A percentile compares a stretch with the other conserved stretches of the same genome.
phyloP scores from a whole-genome alignment of 169 alveolate species.

The Babesia sp. region DNA sequence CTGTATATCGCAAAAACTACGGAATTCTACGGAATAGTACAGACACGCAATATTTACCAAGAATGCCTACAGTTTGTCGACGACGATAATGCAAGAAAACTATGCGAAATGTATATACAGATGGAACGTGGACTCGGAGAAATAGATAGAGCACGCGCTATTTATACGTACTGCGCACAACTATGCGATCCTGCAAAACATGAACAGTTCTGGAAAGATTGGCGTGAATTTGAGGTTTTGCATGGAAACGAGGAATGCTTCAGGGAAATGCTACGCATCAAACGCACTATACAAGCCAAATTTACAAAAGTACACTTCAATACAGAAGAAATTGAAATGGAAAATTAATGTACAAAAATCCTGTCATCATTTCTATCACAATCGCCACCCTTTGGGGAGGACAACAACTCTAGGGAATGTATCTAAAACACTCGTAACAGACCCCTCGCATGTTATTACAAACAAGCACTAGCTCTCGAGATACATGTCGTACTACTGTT shows the following conservation, averaged over 20 bases:
- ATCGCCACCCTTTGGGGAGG: too few relatives aligned
- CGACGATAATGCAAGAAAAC: constrained; percentile 77
- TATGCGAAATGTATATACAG: constrained; percentile 87
- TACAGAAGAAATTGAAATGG: constrained; percentile 47
- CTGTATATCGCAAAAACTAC: constrained; percentile 87
- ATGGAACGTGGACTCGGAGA: constrained; percentile 92
- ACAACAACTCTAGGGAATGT: too few relatives aligned
- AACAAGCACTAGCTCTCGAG: too few relatives aligned
- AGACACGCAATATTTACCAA: constrained; percentile 83
- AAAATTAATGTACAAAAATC: too few relatives aligned
- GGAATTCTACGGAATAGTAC: constrained; percentile 88
- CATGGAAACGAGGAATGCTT: constrained; percentile 92
- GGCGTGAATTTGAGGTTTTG: constrained; percentile 90
- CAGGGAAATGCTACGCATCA: constrained; percentile 85
- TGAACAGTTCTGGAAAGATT: constrained; percentile 78
- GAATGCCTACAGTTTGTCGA: constrained; percentile 70
- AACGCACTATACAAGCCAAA: constrained; percentile 64
- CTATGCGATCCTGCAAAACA: constrained; percentile 86
- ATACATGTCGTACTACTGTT: too few relatives aligned
- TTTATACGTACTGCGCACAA: constrained; percentile 85
- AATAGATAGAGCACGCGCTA: constrained; percentile 91
- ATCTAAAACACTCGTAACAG: too few relatives aligned
- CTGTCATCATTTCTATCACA: too few relatives aligned
- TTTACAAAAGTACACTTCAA: constrained; percentile 52
- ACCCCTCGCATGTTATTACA: too few relatives aligned